Conservation (phyloP, 2,329 filamentous ascomycete genomes). For the Fusarium bulbicola region DNA sequence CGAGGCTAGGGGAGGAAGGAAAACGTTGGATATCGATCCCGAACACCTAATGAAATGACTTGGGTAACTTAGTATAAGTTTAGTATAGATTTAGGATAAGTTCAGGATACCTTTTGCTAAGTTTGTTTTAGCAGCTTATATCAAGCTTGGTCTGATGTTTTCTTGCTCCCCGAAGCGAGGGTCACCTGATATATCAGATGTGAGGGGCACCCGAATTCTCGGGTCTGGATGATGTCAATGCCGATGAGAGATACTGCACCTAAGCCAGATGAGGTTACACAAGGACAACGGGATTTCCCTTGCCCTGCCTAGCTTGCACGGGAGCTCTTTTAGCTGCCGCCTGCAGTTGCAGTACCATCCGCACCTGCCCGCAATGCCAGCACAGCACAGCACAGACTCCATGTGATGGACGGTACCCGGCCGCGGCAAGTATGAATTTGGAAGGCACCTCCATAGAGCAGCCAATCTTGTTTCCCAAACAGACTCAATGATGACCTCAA, state of each 20-base stretch:
- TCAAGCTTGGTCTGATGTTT: background rate
- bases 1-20: too few relatives aligned
- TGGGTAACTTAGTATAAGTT: background rate
- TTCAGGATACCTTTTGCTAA: background rate
- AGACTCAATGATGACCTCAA: constrained; percentile 15
- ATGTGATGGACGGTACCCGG: constrained; percentile 14
- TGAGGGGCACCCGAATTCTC: background rate
- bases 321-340: constrained; percentile 14
- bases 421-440: constrained; percentile 37
- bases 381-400: background rate
- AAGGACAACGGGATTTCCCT: background rate
- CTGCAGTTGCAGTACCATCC: background rate
- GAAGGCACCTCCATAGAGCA: constrained; percentile 16
- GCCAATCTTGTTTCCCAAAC: constrained; percentile 1
- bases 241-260: background rate
- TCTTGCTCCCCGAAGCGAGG: background rate
- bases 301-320: background rate
- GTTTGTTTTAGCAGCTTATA: background rate
- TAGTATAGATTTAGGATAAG: background rate
- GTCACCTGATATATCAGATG: background rate
- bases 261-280: constrained; percentile 9
- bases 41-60: background rate
- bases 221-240: constrained; percentile 8
- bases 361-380: background rate
- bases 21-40: background rate